Conservation (phyloP, 2,329 filamentous ascomycete genomes). For the Malbranchea zuffiana region DNA sequence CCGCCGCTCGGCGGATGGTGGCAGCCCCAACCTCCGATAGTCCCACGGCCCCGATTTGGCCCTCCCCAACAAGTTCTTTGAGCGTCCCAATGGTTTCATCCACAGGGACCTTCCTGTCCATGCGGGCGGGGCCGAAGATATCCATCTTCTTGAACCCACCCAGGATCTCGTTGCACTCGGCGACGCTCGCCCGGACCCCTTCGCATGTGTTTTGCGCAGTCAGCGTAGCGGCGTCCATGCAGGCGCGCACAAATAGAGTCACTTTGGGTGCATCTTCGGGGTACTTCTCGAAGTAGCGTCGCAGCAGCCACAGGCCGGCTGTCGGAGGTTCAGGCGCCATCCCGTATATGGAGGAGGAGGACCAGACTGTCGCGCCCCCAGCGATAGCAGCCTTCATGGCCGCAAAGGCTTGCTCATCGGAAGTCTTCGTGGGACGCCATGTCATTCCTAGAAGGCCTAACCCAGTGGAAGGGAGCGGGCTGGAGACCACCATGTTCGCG, state of each 20-base stretch:
- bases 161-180: constrained; percentile 40
- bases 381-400: constrained; percentile 44
- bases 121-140: constrained; percentile 45
- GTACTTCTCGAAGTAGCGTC: constrained; percentile 20
- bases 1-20: constrained; percentile 33
- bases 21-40: constrained; percentile 28
- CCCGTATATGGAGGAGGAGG: constrained; percentile 25
- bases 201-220: constrained; percentile 40
- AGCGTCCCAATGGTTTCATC: constrained; percentile 32
- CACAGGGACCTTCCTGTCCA: constrained; percentile 41
- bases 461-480: no score
- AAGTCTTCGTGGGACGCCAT: constrained; percentile 15
- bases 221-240: constrained; percentile 22
- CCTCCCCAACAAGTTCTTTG: constrained; percentile 24
- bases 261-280: constrained; percentile 22
- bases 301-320: constrained; percentile 18
- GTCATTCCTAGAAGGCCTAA: no score
- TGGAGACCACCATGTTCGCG: no score
- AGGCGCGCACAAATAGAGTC: constrained; percentile 20
- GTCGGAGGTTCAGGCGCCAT: constrained; percentile 22
- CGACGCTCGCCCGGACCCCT: constrained; percentile 43
- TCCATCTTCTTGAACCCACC: constrained; percentile 46
- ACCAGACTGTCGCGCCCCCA: constrained; percentile 24
- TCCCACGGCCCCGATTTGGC: constrained; percentile 29
- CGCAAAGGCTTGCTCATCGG: constrained; percentile 26